Conservation (phyloP, 805 yeast species). For the Metschnikowia matae region DNA sequence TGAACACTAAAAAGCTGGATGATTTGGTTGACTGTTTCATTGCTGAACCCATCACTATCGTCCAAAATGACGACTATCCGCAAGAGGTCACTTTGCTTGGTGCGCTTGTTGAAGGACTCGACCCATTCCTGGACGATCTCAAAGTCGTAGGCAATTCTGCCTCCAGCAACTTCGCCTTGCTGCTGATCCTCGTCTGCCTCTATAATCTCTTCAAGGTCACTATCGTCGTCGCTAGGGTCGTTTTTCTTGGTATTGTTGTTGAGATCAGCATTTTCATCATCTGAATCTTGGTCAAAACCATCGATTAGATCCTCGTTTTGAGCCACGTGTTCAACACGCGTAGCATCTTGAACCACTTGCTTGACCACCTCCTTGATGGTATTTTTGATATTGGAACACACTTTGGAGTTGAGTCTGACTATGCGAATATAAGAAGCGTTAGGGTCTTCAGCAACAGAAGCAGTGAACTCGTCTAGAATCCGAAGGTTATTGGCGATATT, state of each 20-base stretch:
- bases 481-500: conserved; percentile 40
- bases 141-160: conserved; percentile 33
- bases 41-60: conserved; percentile 33
- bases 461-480: conserved; percentile 33
- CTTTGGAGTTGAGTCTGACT: conserved; percentile 29
- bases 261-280: conserved; percentile 1
- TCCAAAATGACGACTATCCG: conserved; percentile 31
- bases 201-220: conserved; percentile 6
- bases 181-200: conserved; percentile 18
- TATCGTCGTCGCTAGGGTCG: conserved; percentile 12
- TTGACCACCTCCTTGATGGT: conserved; percentile 31
- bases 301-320: background rate
- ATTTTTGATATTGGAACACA: conserved; percentile 31
- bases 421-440: conserved; percentile 14
- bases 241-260: conserved; percentile 5
- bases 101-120: conserved; percentile 10
- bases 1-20: conserved; percentile 29
- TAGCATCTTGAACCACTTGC: conserved; percentile 22
- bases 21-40: conserved; percentile 34
- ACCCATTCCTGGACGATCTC: conserved; percentile 35
- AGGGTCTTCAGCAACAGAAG: conserved; percentile 14
- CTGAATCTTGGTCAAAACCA: conserved; percentile 8
- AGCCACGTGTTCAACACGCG: background rate
- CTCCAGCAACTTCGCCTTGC: conserved; percentile 16
- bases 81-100: conserved; percentile 9